These are phyloP conservation scores for Trichoderma sp. DNA, from an alignment of 2,329 filamentous ascomycete genomes.

Conservation along the genomic window DNA sequence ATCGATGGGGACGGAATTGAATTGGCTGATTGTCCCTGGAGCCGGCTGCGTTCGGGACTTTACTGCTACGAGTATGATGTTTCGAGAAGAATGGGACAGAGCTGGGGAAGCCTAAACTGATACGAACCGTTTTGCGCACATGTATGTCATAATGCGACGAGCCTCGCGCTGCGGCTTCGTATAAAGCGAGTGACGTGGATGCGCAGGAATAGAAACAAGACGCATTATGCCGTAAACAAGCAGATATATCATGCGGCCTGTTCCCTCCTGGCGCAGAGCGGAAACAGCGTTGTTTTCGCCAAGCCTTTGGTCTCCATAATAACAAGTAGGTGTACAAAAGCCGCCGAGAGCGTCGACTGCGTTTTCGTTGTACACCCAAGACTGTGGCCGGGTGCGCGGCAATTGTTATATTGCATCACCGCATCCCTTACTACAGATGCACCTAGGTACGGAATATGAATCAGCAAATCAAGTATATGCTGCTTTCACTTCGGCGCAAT, in stretches of 20 bases:
- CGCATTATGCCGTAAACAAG: not conserved
- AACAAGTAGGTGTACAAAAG: not conserved
- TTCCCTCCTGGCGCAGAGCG: not conserved
- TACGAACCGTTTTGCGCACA: not conserved
- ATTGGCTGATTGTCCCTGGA: not conserved
- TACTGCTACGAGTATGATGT: not conserved
- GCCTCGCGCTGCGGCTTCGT: not conserved
- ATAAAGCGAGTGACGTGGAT: not conserved
- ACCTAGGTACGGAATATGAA: not conserved
- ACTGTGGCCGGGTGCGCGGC: not conserved
- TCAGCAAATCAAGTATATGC: not conserved
- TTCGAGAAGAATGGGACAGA: not conserved
- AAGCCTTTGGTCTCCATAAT: not conserved
- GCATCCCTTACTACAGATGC: not conserved
- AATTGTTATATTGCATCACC: not conserved
- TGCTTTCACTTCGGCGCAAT: not conserved
- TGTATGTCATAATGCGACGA: not conserved
- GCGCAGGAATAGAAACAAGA: not conserved
- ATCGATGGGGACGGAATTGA: not conserved
- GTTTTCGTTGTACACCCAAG: not conserved
- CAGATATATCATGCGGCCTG: not conserved
- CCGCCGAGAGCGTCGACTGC: not conserved
- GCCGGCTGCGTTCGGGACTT: not conserved
- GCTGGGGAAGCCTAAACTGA: not conserved
- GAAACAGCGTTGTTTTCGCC: not conserved